phyloP scores from a whole-genome alignment of 2,329 filamentous ascomycete species.

The Beauveria scarabaeidicola region DNA sequence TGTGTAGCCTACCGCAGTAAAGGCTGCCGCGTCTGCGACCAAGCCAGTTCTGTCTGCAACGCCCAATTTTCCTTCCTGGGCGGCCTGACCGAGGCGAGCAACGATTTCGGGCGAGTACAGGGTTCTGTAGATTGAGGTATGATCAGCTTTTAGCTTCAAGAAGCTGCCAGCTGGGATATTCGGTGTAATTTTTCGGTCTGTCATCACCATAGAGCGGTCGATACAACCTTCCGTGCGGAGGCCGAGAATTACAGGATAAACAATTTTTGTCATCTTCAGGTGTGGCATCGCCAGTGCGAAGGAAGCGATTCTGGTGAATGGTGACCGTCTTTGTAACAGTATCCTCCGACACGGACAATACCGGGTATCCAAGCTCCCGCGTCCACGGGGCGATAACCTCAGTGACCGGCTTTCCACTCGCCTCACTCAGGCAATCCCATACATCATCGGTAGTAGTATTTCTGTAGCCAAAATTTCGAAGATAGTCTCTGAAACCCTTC shows the following conservation, averaged over 20 bases:
- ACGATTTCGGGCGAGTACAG: conserved; percentile 78
- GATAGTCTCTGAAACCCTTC: conserved; percentile 80
- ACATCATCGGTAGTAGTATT: conserved; percentile 88
- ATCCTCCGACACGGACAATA: conserved; percentile 67
- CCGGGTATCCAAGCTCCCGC: conserved; percentile 89
- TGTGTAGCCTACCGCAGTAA: conserved; percentile 84
- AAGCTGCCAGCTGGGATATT: conserved; percentile 74
- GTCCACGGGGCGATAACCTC: conserved; percentile 94
- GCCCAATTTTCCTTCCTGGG: conserved; percentile 59
- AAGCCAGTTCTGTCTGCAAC: conserved; percentile 91
- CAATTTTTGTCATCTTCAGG: conserved; percentile 78
- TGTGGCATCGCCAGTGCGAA: conserved; percentile 86
- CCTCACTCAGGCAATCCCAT: conserved; percentile 79
- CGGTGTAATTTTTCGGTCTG: conserved; percentile 61
- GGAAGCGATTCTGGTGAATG: conserved; percentile 90
- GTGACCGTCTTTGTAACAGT: conserved; percentile 57
- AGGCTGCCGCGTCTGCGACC: conserved; percentile 84
- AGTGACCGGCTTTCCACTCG: conserved; percentile 83
- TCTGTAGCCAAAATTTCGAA: conserved; percentile 93
- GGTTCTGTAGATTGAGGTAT: conserved; percentile 86
- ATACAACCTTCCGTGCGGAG: conserved; percentile 75
- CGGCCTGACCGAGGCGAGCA: conserved; percentile 77
- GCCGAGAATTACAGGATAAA: conserved; percentile 85
- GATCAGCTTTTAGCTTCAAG: conserved; percentile 94
- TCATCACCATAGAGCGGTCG: conserved; percentile 40